phyloP scores from a whole-genome alignment of 2,329 filamentous ascomycete species.

The Paraphaeosphaeria minitans region DNA sequence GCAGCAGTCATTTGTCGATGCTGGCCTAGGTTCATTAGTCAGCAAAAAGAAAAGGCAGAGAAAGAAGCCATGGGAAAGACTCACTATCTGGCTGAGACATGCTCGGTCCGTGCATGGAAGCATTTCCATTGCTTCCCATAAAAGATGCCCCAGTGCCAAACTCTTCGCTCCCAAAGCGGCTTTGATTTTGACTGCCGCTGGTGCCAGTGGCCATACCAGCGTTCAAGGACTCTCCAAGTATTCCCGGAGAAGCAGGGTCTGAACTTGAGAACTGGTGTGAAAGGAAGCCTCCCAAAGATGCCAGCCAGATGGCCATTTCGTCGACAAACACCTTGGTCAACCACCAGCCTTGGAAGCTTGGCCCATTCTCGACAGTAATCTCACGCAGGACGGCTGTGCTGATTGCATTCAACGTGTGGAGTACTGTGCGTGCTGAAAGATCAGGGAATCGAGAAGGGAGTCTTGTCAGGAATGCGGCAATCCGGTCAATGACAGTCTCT shows the following conservation, averaged over 20 bases:
- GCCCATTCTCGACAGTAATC: constrained; percentile 76
- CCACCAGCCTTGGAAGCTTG: constrained; percentile 91
- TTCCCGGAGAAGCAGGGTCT: constrained; percentile 31
- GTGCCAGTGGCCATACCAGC: constrained; percentile 38
- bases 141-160: constrained; percentile 43
- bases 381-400: constrained; percentile 80
- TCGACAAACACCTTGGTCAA: constrained; percentile 95
- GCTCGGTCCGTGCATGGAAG: constrained; percentile 29
- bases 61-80: constrained; percentile 16
- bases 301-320: constrained; percentile 90
- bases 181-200: constrained; percentile 47
- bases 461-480: constrained; percentile 73
- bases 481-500: constrained; percentile 72
- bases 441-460: constrained; percentile 75
- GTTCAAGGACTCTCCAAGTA: constrained; percentile 38
- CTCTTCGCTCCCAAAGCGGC: constrained; percentile 47
- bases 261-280: constrained; percentile 50
- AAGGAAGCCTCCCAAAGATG: constrained; percentile 89
- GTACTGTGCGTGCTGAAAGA: constrained; percentile 72
- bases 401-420: constrained; percentile 76
- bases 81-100: constrained; percentile 38
- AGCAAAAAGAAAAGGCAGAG: constrained; percentile 26
- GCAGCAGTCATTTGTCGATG: constrained; percentile 41
- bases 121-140: constrained; percentile 34
- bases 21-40: constrained; percentile 43